Evolutionary conservation across 441 rosid genomes (phyloP), one percentile per base, ranked within the genome.

Genomic region (Eutrema salsugineum): DNA sequence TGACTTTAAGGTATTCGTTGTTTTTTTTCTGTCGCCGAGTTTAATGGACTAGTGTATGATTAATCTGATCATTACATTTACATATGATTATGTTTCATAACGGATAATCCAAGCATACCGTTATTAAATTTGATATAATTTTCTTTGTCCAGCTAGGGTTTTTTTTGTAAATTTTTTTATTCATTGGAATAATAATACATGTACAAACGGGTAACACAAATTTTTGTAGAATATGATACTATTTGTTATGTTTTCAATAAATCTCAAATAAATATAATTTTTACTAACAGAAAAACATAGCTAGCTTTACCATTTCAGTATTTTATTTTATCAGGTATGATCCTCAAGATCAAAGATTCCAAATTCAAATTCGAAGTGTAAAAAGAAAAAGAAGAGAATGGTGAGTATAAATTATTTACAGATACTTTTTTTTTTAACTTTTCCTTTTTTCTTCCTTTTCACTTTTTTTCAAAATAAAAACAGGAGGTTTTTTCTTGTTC

Each of bases 351-450:
- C n/a, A 28, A 62, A 68, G 66, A 46, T 64, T 58, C 57, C 68
- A 70, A 70, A 76, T 76, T 76, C 71, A 70, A 76, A 76, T 64
- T 70, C 44, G 43, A 48, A 70, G 17, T 79, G 64, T 55, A 63
- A 36, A 42, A 46, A 57, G 27, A 32, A 46, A 54, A 12, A 60
- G 42, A 58, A 63, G 46, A 68, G 66, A 51, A n/a, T 66, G 48
- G 38, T n/a, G n/a, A n/a, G n/a, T 40, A 54, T 58, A 69, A 60
- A 61, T 69, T 68, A 68, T 35, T 51, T 64, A 55, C 60, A 57
- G 38, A 53, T 75, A 51, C 58, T 30, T 53, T 67, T 60, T 22
- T 32, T n/a, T 28, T 40, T 71, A 28, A 28, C 32, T 71, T 30
- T 5, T 17, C 30, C 49, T 55, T 42, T 72, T 46, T 15, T 38